Percentiles rank a stretch among this genome's conserved stretches.
Conservation (phyloP, 257 asterid species). For the Solanum habrochaites region DNA sequence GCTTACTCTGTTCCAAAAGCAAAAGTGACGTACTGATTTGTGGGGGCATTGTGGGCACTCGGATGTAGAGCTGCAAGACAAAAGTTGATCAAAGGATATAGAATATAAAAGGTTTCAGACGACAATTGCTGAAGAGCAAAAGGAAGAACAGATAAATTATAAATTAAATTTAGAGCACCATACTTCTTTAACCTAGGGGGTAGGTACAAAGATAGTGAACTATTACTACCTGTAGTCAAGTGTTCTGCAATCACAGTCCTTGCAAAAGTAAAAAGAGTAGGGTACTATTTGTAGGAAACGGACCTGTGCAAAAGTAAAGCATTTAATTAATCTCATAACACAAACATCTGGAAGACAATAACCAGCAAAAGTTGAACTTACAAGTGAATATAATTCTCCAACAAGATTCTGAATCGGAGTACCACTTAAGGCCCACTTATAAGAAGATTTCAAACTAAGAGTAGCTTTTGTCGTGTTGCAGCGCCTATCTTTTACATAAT, state of each 20-base stretch:
- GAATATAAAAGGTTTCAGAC: background rate
- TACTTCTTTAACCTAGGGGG: background rate
- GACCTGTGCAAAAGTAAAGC: conserved; percentile 41
- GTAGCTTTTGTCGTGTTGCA: conserved; percentile 80
- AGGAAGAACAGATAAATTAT: background rate
- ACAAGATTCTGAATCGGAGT: conserved; percentile 97
- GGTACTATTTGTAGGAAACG: conserved; percentile 85
- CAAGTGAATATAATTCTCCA: conserved; percentile 96
- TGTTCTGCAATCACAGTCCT: conserved; percentile 80
- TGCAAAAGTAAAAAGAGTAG: conserved; percentile 82
- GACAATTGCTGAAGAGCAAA: background rate
- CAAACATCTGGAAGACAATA: background rate
- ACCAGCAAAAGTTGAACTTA: conserved; percentile 24
- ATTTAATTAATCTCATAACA: background rate
- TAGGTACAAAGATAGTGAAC: background rate
- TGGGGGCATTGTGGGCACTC: conserved; percentile 72
- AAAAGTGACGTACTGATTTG: conserved; percentile 72
- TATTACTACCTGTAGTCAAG: conserved; percentile 70
- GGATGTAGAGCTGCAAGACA: conserved; percentile 38
- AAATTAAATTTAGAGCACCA: background rate
- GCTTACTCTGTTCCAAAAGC: conserved; percentile 97
- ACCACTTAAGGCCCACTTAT: conserved; percentile 96
- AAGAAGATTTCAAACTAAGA: conserved; percentile 60
- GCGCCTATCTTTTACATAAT: conserved; percentile 77
- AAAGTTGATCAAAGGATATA: background rate